Base-by-base conservation (phyloP, 192 early-diverging fungal species). In the Coemansia sp. region DNA sequence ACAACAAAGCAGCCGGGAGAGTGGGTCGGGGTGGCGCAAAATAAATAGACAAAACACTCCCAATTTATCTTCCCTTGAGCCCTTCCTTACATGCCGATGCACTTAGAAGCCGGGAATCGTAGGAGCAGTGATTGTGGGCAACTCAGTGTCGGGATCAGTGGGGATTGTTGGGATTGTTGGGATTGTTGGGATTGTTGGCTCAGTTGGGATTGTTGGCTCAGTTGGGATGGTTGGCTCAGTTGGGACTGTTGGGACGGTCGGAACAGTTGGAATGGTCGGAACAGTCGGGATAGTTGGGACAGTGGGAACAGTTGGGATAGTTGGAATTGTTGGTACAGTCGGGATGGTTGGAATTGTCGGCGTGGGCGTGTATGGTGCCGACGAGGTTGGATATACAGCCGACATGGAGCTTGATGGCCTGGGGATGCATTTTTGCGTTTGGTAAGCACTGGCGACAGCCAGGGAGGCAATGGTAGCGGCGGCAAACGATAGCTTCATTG, bases 401-500 rank as follows among this genome's bases (percentile, higher is more conserved):
- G 48, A 26, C 7, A 60, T 26, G 38, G 46, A 45, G 40, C 60
- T 65, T 7, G 61, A 38, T 21, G 76, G 76, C n/a, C 76, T 63
- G 38, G 76, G 76, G 57, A 78, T 67, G 70, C 76, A 78, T 67
- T 78, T 78, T n/a, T 28, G 24, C 48, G 31, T 31, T 31, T 4
- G 55, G 21, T 39, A 67, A 7, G 59, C n/a, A 26, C 68, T 64
- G 43, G 63, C 76, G 45, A 67, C 67, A 24, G 65, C 70, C 39
- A 76, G 16, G 10, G 74, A 46, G 53, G 74, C 67, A 24, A 76
- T 40, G 31, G 31, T 31, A 11, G 39, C 46, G 45, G 59, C 60
- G 35, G 51, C 55, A 31, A 66, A 31, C 8, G 74, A 60, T 46
- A 76, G 31, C 56, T 63, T 76, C 74, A 76, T 76, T 60, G 42